Conservation (phyloP, 371 early-diverging fungal species). For the Batrachochytrium dendrobatidis region DNA sequence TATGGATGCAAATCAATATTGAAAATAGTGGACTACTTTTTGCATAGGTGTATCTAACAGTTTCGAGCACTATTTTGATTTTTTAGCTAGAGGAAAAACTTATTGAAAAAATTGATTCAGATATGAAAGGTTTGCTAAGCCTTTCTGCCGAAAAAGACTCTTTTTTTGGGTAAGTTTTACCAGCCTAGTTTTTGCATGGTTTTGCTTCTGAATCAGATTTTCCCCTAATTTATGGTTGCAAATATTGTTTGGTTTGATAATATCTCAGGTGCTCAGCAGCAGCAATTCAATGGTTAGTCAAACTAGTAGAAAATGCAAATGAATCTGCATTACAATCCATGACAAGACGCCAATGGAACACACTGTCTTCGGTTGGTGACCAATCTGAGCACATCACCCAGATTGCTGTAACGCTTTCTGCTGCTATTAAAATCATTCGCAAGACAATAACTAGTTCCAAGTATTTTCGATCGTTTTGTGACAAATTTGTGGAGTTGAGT, state of each 20-base stretch:
- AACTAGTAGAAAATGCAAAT: conserved; percentile 47
- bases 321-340: conserved; percentile 64
- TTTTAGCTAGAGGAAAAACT: conserved; percentile 75
- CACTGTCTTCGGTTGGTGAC: conserved; percentile 81
- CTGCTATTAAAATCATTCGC: conserved; percentile 47
- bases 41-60: conserved; percentile 3
- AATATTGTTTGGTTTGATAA: not conserved
- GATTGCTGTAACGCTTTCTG: conserved; percentile 47
- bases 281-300: not conserved
- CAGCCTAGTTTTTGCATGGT: not conserved
- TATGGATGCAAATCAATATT: not conserved
- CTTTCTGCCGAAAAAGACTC: conserved; percentile 65
- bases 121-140: conserved; percentile 55
- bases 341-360: conserved; percentile 70
- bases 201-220: not conserved
- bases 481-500: conserved; percentile 80
- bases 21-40: too few species aligned
- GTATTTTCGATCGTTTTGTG: conserved; percentile 79
- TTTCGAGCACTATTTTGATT: conserved; percentile 3
- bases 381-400: conserved; percentile 79
- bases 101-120: conserved; percentile 64
- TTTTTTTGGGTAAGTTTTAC: conserved; percentile 51
- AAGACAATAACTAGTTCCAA: conserved; percentile 58
- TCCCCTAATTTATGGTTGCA: not conserved
- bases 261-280: not conserved